Percentiles rank a stretch among this genome's conserved stretches.
Conservation (phyloP, 352 stramenopile species). For the Discostella stelligera region DNA sequence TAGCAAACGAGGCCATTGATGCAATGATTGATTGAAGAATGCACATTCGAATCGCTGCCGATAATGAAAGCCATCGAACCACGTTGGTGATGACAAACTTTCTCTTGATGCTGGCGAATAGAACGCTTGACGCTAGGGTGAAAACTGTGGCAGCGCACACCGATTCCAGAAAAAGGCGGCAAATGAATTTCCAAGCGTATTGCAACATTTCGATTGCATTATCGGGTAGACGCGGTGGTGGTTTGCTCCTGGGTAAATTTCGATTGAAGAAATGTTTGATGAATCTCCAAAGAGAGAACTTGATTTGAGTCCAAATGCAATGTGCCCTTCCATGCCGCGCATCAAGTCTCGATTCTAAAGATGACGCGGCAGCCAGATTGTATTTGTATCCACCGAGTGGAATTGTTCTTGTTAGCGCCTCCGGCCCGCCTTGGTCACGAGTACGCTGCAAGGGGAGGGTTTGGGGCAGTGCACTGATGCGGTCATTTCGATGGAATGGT, state of each 20-base stretch:
- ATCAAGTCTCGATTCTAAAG: background rate
- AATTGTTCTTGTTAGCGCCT: background rate
- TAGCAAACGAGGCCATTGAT: constrained; percentile 9
- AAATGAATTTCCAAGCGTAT: background rate
- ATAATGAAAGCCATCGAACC: constrained; percentile 25
- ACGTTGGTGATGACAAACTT: constrained; percentile 26
- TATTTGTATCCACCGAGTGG: background rate
- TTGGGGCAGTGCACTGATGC: background rate
- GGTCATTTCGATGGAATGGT: background rate
- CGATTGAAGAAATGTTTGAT: background rate
- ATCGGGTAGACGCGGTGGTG: background rate
- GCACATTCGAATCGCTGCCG: constrained; percentile 28
- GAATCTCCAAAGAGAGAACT: background rate
- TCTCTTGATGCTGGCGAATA: constrained; percentile 31
- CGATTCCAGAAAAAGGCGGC: constrained; percentile 9
- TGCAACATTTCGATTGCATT: background rate
- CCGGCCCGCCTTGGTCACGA: background rate
- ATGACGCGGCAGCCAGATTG: too few species aligned
- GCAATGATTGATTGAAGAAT: constrained; percentile 35
- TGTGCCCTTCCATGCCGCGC: background rate
- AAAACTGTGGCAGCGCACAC: constrained; percentile 2
- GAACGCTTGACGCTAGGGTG: constrained; percentile 1
- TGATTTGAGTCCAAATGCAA: background rate
- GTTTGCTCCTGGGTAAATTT: constrained; percentile 4
- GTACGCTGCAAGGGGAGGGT: background rate